Base-by-base conservation (phyloP, 164 flowering plant genomes). In the Vitis labrusca region DNA sequence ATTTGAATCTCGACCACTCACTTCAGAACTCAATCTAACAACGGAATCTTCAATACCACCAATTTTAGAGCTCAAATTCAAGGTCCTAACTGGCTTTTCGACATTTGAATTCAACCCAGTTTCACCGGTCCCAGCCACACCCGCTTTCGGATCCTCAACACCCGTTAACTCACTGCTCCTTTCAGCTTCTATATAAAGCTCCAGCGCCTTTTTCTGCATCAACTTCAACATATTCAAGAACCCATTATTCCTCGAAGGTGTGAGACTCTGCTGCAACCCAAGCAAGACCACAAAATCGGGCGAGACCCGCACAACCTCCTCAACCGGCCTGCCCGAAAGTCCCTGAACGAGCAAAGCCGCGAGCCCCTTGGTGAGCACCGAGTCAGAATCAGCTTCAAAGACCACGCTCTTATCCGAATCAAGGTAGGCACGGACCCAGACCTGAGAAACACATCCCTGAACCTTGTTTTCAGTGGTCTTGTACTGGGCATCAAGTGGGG, bases 381-480 rank as follows among this genome's bases (percentile, higher is more conserved):
- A 90, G 63, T 95, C 99, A 10, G 98, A 95, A 83, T 95, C 98
- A 10, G 97, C 99, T 69, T 95, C 92, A 64, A 79, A 95, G 5
- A 72, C 69, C 1, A 95, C 97, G 57, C 85, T 89, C 63, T 74
- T 82, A 32, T 85, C 86, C 2, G 64, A 14, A 19, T 91, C 94
- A 1, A 95, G 70, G 62, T 74, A 91, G 17, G 99, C 98, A 64
- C 92, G 72, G 17, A 95, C 97, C 98, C 98, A 95, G 9, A 95
- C 98, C 87, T 93, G 99, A 14, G 99, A 95, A 44, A 95, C 98
- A 61, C 99, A 95, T 2, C 99, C 99, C 64, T 89, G 83, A 2
- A 95, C 99, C 79, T 90, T 95, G 77, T 95, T 95, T 17, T 85
- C 90, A 7, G 50, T 70, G 30, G 89, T 91, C 68, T 90, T 91